phyloP scores from a whole-genome alignment of 257 asterid genomes.

The Euphrasia confusa region DNA sequence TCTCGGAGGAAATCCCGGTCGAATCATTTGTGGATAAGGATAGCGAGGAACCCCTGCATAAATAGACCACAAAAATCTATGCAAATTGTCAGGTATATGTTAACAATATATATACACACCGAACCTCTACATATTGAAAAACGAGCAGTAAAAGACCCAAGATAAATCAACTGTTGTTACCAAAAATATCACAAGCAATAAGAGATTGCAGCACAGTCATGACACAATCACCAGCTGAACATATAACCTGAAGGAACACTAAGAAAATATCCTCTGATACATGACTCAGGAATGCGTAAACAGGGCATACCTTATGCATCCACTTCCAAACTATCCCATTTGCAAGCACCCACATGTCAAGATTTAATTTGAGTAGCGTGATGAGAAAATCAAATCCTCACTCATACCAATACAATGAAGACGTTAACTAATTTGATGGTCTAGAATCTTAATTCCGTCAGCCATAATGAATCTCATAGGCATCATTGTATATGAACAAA shows the following conservation, averaged over 20 bases:
- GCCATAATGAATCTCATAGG: conserved; percentile 31
- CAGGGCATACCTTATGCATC: conserved; percentile 75
- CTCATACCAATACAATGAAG: conserved; percentile 34
- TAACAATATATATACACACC: conserved; percentile 16
- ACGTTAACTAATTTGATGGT: conserved; percentile 32
- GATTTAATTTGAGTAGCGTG: conserved; percentile 42
- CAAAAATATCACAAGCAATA: conserved; percentile 78
- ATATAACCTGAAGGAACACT: conserved; percentile 86
- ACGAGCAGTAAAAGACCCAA: conserved; percentile 35
- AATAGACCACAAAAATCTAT: conserved; percentile 52
- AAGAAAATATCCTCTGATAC: conserved; percentile 51
- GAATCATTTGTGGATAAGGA: conserved; percentile 54
- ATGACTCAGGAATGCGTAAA: conserved; percentile 54
- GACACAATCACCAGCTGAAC: conserved; percentile 93
- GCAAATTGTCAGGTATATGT: conserved; percentile 62
- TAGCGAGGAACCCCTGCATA: conserved; percentile 80
- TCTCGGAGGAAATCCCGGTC: conserved; percentile 68
- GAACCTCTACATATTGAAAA: conserved; percentile 19
- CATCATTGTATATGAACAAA: conserved; percentile 29
- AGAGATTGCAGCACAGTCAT: conserved; percentile 91
- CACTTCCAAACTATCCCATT: conserved; percentile 53
- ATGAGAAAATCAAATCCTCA: conserved; percentile 47
- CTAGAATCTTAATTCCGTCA: conserved; percentile 33
- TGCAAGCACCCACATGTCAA: conserved; percentile 50
- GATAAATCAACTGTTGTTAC: conserved; percentile 56